Evolutionary conservation across 805 yeast species (phyloP).

Genomic region (Zygosaccharomyces bailii): DNA sequence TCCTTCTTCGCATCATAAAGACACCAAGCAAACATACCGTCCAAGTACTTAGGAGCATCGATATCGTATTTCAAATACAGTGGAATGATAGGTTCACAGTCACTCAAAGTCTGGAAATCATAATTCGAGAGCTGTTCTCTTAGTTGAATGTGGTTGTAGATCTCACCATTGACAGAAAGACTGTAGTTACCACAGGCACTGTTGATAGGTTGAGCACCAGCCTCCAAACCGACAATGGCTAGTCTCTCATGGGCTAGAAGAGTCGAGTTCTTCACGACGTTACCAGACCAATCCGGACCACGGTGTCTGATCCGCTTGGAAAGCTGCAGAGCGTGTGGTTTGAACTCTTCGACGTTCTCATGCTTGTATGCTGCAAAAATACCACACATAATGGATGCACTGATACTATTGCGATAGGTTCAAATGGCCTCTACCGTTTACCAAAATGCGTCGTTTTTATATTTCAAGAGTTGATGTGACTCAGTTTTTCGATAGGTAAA

Average conservation of each 20-base stretch:
- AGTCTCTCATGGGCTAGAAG: conserved; percentile 92
- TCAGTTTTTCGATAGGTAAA: not conserved
- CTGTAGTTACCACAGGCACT: conserved; percentile 69
- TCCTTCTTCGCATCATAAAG: conserved; percentile 80
- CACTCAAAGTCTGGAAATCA: conserved; percentile 78
- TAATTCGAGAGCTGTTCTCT: conserved; percentile 75
- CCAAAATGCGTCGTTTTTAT: not conserved
- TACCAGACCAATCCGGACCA: conserved; percentile 99
- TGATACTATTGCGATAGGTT: not conserved
- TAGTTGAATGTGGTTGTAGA: conserved; percentile 90
- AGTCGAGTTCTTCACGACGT: conserved; percentile 71
- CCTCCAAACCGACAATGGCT: conserved; percentile 94
- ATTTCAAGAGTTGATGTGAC: not conserved
- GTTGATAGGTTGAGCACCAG: conserved; percentile 97
- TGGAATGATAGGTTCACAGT: conserved; percentile 98
- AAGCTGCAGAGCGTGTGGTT: conserved; percentile 82
- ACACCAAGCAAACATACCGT: conserved; percentile 98
- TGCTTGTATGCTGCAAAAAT: conserved; percentile 90
- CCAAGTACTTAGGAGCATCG: conserved; percentile 89
- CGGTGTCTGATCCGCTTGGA: conserved; percentile 95
- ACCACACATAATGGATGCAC: conserved; percentile 74
- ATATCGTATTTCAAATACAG: conserved; percentile 78
- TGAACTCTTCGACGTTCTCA: conserved; percentile 74
- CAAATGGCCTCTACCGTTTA: not conserved
- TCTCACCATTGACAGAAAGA: conserved; percentile 95